phyloP scores from a whole-genome alignment of 768 basidiomycete genomes.

The Lactarius tabidus region DNA sequence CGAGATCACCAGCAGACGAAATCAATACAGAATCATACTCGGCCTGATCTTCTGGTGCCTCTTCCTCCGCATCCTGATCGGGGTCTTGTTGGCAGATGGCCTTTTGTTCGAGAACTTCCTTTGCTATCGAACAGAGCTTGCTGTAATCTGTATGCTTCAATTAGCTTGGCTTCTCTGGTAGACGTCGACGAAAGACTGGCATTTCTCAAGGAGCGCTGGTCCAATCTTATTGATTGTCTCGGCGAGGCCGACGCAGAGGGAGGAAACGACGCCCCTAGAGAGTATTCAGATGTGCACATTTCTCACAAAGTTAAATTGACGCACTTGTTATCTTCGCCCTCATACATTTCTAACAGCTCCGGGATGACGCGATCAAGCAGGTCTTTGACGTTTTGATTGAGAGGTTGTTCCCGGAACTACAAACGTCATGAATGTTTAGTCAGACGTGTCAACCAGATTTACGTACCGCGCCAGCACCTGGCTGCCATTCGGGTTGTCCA shows the following conservation, averaged over 20 bases:
- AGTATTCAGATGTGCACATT: constrained; percentile 16
- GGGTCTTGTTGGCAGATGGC: constrained; percentile 96
- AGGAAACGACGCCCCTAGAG: constrained; percentile 76
- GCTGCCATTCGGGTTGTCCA: constrained; percentile 75
- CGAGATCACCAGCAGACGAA: constrained; percentile 90
- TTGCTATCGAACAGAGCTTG: constrained; percentile 71
- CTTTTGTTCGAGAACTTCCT: constrained; percentile 88
- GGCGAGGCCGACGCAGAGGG: constrained; percentile 82
- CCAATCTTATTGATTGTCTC: constrained; percentile 93
- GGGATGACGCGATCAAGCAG: constrained; percentile 72
- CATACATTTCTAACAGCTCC: constrained; percentile 82
- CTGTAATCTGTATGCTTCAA: constrained; percentile 53
- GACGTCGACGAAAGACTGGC: constrained; percentile 41
- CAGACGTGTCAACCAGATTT: neutral
- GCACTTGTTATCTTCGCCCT: constrained; percentile 95
- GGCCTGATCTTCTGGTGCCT: constrained; percentile 83
- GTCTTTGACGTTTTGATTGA: constrained; percentile 69
- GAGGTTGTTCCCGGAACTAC: constrained; percentile 31
- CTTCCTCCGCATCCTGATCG: constrained; percentile 84
- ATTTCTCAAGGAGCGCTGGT: constrained; percentile 73
- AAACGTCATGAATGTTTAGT: neutral
- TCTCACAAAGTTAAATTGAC: constrained; percentile 34
- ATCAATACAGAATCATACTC: constrained; percentile 97
- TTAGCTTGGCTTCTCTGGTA: constrained; percentile 15
- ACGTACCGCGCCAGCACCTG: constrained; percentile 65